Evolutionary conservation across 1,139 yeast genomes (phyloP), one percentile per base, ranked within the genome.

Genomic region (Candida dubliniensis): DNA sequence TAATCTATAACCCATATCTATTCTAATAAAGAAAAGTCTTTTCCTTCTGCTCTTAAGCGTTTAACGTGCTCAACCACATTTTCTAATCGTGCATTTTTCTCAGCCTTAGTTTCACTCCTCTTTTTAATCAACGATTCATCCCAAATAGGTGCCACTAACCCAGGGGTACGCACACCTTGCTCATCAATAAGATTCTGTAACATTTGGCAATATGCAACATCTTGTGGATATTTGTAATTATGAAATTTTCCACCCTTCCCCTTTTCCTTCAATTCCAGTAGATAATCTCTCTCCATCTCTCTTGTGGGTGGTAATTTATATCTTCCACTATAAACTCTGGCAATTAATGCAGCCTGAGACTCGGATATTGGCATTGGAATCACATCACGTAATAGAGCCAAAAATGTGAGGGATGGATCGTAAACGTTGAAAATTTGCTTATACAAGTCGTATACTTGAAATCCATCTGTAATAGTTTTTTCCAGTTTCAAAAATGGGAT

Each of bases 321-420:
- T 41, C 76, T 60, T 6, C 79, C 79, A 31, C 72, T 63, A 42
- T 64, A 61, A 3, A 64, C 68, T 38, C 79, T 61, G 4, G 79
- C 69, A 35, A 73, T 61, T n/a, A 71, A 57, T 27, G 73, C 69
- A 5, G 68, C 72, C 55, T 76, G 80, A 14, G 71, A 67, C 57
- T 76, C 80, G 4, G 76, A 64, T 30, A 73, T 60, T 25, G 80
- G 77, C 63, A 76, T 69, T 14, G 81, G 81, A 26, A 73, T 63
- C 15, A 74, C 65, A 39, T 66, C 62, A 47, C 71, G 71, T 32
- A 68, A 63, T 29, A 76, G 53, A 1, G 69, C 74, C 9, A 68
- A 57, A 43, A 71, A 65, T 23, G 69, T 58, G 42, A 77, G 56
- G 1, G 78, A 60, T 1, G 79, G 75, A 49, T 77, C 81, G 2